These are phyloP conservation scores for Ganoderma resinaceum DNA, from an alignment of 1,284 basidiomycete genomes.

Conservation along the genomic window DNA sequence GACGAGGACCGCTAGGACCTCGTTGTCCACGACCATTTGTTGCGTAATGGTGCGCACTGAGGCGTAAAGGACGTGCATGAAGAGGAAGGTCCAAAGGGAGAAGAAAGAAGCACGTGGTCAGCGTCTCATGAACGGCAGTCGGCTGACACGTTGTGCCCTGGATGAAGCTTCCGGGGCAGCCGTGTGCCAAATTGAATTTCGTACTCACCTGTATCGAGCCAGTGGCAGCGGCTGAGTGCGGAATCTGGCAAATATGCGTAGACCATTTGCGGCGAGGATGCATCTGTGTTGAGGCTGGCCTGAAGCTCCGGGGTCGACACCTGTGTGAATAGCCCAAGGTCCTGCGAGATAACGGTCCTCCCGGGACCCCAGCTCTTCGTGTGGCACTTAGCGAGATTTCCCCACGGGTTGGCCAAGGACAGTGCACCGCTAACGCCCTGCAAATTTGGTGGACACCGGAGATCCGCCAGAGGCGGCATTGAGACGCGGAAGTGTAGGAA, in stretches of 20 bases:
- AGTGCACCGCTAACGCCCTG: conserved; percentile 70
- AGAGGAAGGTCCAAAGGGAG: conserved; percentile 2
- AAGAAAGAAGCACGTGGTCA: conserved; percentile 23
- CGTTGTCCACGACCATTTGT: conserved; percentile 69
- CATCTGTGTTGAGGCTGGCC: conserved; percentile 27
- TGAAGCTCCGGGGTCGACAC: conserved; percentile 37
- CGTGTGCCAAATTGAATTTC: conserved; percentile 8
- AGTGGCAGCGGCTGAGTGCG: conserved; percentile 63
- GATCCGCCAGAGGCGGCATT: conserved; percentile 55
- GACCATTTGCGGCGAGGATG: conserved; percentile 37
- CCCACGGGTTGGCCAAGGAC: conserved; percentile 59
- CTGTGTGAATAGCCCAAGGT: conserved; percentile 56
- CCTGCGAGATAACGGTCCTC: conserved; percentile 55
- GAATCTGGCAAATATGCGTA: conserved; percentile 68
- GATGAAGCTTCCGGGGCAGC: conserved; percentile 4
- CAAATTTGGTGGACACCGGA: conserved; percentile 53
- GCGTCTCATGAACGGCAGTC: conserved; percentile 30
- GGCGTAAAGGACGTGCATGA: conserved; percentile 5
- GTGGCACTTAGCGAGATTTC: conserved; percentile 59
- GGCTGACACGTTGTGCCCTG: conserved; percentile 27
- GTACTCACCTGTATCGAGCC: conserved; percentile 55
- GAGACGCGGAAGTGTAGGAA: conserved; percentile 57
- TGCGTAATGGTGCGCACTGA: conserved; percentile 66
- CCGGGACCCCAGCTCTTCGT: conserved; percentile 61
- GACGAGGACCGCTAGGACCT: conserved; percentile 64